Percentiles rank a stretch among this genome's conserved stretches.
These are phyloP conservation scores for Coemansia aciculifera DNA, from an alignment of 192 early-diverging fungal genomes.

Conservation along the genomic window DNA sequence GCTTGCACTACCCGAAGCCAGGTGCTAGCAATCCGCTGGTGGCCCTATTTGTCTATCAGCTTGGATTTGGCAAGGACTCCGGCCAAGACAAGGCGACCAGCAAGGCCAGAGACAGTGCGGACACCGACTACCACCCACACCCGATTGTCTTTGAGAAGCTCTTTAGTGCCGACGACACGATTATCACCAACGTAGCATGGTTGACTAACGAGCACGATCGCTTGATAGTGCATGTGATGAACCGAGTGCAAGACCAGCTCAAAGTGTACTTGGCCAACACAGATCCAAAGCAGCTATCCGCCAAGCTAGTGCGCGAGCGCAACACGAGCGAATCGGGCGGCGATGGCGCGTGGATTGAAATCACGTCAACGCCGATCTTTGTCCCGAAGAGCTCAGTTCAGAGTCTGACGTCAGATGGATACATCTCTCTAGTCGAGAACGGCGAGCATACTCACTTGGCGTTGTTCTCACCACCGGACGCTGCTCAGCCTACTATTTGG, in stretches of 20 bases:
- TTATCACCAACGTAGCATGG: constrained; percentile 87
- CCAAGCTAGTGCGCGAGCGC: constrained; percentile 60
- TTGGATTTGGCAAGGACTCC: constrained; percentile 31
- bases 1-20: constrained; percentile 89
- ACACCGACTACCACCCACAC: constrained; percentile 50
- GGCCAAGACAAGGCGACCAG: constrained; percentile 4
- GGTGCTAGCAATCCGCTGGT: constrained; percentile 85
- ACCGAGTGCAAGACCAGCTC: constrained; percentile 86
- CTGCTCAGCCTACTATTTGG: constrained; percentile 54
- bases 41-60: constrained; percentile 67
- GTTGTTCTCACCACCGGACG: constrained; percentile 58
- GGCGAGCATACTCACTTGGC: constrained; percentile 72
- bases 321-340: constrained; percentile 53
- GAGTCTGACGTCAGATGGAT: constrained; percentile 52
- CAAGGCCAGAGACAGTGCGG: constrained; percentile 43
- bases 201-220: constrained; percentile 59
- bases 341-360: constrained; percentile 79
- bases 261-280: constrained; percentile 64
- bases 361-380: constrained; percentile 40
- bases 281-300: constrained; percentile 36
- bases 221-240: constrained; percentile 79
- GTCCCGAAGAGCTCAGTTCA: constrained; percentile 29
- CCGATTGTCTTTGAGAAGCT: constrained; percentile 43
- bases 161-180: constrained; percentile 62
- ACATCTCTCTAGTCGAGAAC: constrained; percentile 66